These are phyloP conservation scores for Leishmania turanica DNA, from an alignment of 208 protist genomes.

Conservation along the genomic window DNA sequence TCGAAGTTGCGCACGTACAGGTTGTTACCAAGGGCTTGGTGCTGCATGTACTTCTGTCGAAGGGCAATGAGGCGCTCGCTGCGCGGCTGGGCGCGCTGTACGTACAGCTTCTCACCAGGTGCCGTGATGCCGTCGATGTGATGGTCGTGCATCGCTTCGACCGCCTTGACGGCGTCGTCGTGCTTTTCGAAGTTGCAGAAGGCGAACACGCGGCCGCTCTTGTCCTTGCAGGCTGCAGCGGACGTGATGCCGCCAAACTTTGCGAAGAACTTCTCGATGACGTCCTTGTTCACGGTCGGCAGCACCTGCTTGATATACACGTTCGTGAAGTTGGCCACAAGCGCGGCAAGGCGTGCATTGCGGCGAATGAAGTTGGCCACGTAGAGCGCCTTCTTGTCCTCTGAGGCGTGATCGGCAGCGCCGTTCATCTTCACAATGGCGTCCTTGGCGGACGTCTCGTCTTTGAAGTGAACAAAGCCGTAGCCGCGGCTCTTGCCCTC, in stretches of 20 bases:
- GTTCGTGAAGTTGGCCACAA: conserved; percentile 98
- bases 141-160: conserved; percentile 91
- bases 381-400: conserved; percentile 92
- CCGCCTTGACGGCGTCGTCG: conserved; percentile 95
- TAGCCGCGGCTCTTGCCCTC: conserved; percentile 96
- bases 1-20: conserved; percentile 99
- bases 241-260: conserved; percentile 96
- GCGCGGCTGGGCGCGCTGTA: conserved; percentile 87
- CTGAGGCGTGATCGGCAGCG: conserved; percentile 91
- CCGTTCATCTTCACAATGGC: conserved; percentile 98
- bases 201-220: conserved; percentile 95
- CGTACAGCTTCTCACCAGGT: conserved; percentile 83
- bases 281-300: conserved; percentile 86
- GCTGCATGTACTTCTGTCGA: conserved; percentile 92
- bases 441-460: conserved; percentile 92
- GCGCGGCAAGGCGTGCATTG: conserved; percentile 91
- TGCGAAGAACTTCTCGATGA: conserved; percentile 94
- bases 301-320: conserved; percentile 99
- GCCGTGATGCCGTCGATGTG: conserved; percentile 84
- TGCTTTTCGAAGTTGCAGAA: conserved; percentile 98
- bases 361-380: conserved; percentile 96
- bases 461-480: conserved; percentile 99
- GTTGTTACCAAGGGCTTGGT: conserved; percentile 95
- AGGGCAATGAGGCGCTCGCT: conserved; percentile 90
- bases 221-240: conserved; percentile 88